Base-by-base conservation (phyloP, 2,329 filamentous ascomycete genomes). In the Aspergillus carbonarius region DNA sequence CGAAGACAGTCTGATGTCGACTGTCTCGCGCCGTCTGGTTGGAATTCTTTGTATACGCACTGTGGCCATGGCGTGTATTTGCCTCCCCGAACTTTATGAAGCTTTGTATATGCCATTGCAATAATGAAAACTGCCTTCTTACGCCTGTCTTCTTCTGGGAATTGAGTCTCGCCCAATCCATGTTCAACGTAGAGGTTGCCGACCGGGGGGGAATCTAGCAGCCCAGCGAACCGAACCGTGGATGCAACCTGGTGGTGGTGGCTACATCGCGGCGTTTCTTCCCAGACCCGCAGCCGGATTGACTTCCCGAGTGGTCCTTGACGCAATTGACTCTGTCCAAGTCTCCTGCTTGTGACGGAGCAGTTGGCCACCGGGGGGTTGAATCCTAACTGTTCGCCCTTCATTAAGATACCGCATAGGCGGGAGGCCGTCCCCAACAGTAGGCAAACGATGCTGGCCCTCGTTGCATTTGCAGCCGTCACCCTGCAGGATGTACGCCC, bases 401-500 rank as follows among this genome's bases (percentile, higher is more conserved):
- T 15, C 40, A 34, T 25, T 10, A 32, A 58, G 17, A 42, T 53
- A 10, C 9, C 10, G 30, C 9, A 8, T 8, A 39, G 35, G n/a
- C 10, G 9, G 8, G 30, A 18, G 37, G 20, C 37, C 3, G 9
- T 2, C 12, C 37, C 37, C 15, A 7, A 8, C 37, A 8, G 18
- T 4, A 44, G 23, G 9, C 13, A 12, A 27, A 39, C 1, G 10
- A 51, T 44, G 39, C 34, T 40, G 18, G 10, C n/a, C 20, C 35
- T 10, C 30, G n/a, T 51, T 17, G n/a, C 32, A 18, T 27, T 53
- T 25, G 15, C 46, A 23, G 23, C 46, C n/a, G 27, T 47, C 54
- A 55, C 30, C 7, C 55, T 20, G 34, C 58, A 63, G 46, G 54
- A 73, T 70, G 68, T 53, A 67, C 18, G 61, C 67, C 20, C 44